Percentiles rank a stretch among this genome's conserved stretches.
These are phyloP conservation scores for Ensete glaucum DNA, from an alignment of 176 grass and related monocot genomes.

Conservation along the genomic window DNA sequence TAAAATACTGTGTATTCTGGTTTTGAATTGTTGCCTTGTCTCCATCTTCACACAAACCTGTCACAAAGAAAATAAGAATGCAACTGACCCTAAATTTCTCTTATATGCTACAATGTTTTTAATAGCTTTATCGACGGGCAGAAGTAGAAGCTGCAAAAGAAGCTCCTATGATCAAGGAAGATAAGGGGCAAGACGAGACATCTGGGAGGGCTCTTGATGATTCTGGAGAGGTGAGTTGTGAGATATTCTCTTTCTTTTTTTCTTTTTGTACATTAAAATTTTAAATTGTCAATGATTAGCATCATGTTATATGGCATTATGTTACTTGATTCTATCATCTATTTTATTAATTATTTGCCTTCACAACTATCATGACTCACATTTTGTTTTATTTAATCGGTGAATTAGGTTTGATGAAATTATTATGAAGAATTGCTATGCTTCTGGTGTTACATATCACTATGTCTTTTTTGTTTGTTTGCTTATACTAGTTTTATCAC, in stretches of 20 bases:
- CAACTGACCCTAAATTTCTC: not conserved
- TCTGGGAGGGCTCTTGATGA: slow-evolving; percentile 22
- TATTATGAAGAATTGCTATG: not conserved
- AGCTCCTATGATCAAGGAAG: slow-evolving; percentile 23
- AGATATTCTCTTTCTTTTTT: not conserved
- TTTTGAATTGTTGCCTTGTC: no score
- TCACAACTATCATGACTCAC: not conserved
- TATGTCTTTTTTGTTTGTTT: not conserved
- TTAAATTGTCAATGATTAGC: not conserved
- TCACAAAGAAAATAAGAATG: not conserved
- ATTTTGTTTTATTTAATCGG: not conserved
- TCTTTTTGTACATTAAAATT: no score
- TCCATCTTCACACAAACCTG: not conserved
- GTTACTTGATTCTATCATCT: not conserved
- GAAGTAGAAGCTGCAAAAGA: slow-evolving; percentile 41
- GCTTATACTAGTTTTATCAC: not conserved
- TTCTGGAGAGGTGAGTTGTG: slow-evolving; percentile 34
- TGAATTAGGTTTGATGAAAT: not conserved
- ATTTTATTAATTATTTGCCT: not conserved
- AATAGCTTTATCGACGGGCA: slow-evolving; percentile 63
- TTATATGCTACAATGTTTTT: slow-evolving; percentile 4
- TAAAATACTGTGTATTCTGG: no score
- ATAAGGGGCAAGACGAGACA: not conserved
- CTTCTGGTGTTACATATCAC: not conserved
- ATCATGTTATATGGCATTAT: not conserved